These are phyloP conservation scores for Cicer bijugum DNA, from an alignment of 306 rosid species.

Conservation along the genomic window DNA sequence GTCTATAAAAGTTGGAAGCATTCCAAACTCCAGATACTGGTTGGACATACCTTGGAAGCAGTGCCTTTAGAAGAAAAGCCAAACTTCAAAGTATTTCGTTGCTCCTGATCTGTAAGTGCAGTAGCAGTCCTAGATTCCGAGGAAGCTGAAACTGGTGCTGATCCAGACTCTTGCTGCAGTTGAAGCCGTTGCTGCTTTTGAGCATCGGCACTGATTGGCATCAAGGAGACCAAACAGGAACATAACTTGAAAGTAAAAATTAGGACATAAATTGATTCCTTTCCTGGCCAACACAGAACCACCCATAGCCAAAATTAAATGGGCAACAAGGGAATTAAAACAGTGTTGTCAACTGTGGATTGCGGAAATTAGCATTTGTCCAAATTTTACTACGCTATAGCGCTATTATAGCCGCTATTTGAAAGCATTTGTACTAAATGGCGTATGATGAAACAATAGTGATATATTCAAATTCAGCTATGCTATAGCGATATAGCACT, in stretches of 20 bases:
- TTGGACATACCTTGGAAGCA: constrained; percentile 61
- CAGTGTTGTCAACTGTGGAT: no score
- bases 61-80: constrained; percentile 90
- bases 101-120: constrained; percentile 78
- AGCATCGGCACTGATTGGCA: constrained; percentile 74
- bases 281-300: not conserved
- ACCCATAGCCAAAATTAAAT: not conserved
- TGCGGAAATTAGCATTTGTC: no score
- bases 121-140: constrained; percentile 67
- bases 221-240: constrained; percentile 36
- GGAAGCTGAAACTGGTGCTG: constrained; percentile 62
- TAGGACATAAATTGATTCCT: not conserved
- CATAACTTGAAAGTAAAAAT: not conserved
- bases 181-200: constrained; percentile 76
- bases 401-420: no score
- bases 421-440: no score
- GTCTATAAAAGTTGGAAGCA: constrained; percentile 3
- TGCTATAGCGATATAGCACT: no score
- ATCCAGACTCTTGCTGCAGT: constrained; percentile 64
- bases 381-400: no score
- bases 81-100: constrained; percentile 83
- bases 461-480: no score
- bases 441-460: no score
- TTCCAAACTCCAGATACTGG: constrained; percentile 16
- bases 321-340: not conserved